Evolutionary conservation across 1,284 basidiomycete genomes (phyloP).

Genomic region (Rhodotorula sp.): DNA sequence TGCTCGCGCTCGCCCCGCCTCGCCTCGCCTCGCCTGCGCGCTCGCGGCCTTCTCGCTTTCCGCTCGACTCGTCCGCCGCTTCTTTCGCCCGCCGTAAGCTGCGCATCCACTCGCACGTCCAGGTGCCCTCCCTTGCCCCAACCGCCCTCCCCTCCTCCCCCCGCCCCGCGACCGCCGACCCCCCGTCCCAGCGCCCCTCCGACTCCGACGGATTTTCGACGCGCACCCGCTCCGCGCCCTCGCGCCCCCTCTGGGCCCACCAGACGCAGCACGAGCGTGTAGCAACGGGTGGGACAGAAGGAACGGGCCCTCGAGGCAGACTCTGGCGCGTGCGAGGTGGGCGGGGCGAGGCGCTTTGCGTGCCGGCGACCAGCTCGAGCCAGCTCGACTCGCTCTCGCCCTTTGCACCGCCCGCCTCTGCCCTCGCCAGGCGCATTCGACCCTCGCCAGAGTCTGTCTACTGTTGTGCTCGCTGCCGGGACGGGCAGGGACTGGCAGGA

Average conservation of each 20-base stretch:
- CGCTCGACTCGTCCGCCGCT: conserved; percentile 1
- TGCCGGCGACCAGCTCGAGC: no score
- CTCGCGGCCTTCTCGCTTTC: neutral
- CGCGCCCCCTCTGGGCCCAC: neutral
- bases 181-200: neutral
- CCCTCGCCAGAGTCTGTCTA: no score
- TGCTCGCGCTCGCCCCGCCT: no score
- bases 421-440: no score
- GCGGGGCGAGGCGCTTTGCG: no score
- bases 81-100: conserved; percentile 1
- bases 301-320: no score
- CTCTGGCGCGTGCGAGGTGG: no score
- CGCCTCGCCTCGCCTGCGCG: neutral
- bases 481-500: no score
- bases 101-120: neutral
- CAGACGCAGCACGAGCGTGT: neutral
- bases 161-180: neutral
- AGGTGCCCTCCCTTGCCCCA: neutral
- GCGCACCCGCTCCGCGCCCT: neutral
- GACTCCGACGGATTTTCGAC: neutral
- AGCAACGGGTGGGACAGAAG: no score
- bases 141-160: neutral
- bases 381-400: no score
- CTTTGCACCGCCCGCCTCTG: no score
- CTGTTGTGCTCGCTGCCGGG: no score